phyloP scores from a whole-genome alignment of 768 basidiomycete genomes.

The Termitomyces sp. region DNA sequence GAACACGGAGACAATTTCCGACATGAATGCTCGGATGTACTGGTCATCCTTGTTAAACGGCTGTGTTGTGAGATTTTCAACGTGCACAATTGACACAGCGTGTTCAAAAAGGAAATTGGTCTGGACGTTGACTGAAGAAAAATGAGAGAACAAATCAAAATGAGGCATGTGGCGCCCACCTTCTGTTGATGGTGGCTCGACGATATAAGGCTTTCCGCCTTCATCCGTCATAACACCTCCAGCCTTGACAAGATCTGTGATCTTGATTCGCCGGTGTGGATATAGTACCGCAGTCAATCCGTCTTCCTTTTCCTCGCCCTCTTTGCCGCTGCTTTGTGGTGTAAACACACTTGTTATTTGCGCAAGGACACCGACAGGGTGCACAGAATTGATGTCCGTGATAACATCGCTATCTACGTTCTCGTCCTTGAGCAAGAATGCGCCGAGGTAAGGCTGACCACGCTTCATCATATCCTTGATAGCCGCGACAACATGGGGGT shows the following conservation, averaged over 20 bases:
- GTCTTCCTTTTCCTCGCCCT: constrained; percentile 70
- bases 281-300: constrained; percentile 93
- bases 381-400: constrained; percentile 80
- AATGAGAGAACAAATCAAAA: neutral
- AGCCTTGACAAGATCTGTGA: constrained; percentile 80
- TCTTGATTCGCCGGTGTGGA: constrained; percentile 85
- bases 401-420: constrained; percentile 91
- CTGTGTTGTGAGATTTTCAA: constrained; percentile 76
- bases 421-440: constrained; percentile 94
- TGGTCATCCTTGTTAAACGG: constrained; percentile 92
- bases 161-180: constrained; percentile 8
- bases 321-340: constrained; percentile 34
- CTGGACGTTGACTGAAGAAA: constrained; percentile 53
- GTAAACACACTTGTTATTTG: constrained; percentile 94
- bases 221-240: constrained; percentile 37
- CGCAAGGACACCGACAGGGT: constrained; percentile 92
- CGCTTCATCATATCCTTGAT: constrained; percentile 97
- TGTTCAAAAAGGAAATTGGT: constrained; percentile 82
- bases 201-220: constrained; percentile 38
- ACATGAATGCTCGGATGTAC: constrained; percentile 93
- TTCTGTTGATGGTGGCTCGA: constrained; percentile 38
- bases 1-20: constrained; percentile 94
- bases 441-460: constrained; percentile 95
- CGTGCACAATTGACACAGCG: constrained; percentile 82
- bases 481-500: constrained; percentile 86